These are phyloP conservation scores for Solanum corneliomulleri DNA, from an alignment of 257 asterid species.

Conservation along the genomic window DNA sequence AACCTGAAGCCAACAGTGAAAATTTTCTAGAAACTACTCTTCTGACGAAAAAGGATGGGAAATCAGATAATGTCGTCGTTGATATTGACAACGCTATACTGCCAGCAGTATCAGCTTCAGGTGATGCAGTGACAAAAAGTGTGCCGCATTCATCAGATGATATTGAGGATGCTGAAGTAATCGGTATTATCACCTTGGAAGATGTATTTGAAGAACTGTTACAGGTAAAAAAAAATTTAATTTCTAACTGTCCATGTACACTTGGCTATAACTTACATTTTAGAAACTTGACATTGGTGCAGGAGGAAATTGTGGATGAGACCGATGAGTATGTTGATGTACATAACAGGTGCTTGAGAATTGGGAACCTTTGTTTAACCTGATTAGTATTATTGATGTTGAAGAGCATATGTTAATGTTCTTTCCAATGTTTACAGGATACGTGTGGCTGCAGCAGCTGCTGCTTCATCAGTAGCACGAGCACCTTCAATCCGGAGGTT, in stretches of 20 bases:
- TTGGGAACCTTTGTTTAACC: background rate
- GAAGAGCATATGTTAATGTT: background rate
- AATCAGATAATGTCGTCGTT: conserved; percentile 29
- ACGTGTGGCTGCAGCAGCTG: conserved; percentile 91
- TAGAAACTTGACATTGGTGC: conserved; percentile 5
- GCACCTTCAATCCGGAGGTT: conserved; percentile 70
- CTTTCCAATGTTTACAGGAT: conserved; percentile 40
- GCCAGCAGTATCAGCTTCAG: conserved; percentile 17
- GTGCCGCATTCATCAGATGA: conserved; percentile 34
- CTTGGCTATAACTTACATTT: background rate
- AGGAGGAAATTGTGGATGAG: conserved; percentile 96
- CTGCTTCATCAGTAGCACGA: conserved; percentile 79
- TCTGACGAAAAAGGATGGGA: conserved; percentile 27
- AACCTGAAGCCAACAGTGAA: background rate
- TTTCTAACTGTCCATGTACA: background rate
- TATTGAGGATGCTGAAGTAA: conserved; percentile 68
- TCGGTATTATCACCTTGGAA: conserved; percentile 86
- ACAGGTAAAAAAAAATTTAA: too few species aligned
- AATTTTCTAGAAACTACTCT: conserved; percentile 26
- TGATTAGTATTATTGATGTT: background rate
- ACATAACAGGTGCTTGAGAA: conserved; percentile 47
- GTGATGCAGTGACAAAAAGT: conserved; percentile 23
- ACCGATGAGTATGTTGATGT: conserved; percentile 91
- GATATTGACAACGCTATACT: conserved; percentile 42
- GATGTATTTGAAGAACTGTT: conserved; percentile 94